Conservation (phyloP, 2,329 filamentous ascomycete genomes). For the Arthrobotrys megalospora region DNA sequence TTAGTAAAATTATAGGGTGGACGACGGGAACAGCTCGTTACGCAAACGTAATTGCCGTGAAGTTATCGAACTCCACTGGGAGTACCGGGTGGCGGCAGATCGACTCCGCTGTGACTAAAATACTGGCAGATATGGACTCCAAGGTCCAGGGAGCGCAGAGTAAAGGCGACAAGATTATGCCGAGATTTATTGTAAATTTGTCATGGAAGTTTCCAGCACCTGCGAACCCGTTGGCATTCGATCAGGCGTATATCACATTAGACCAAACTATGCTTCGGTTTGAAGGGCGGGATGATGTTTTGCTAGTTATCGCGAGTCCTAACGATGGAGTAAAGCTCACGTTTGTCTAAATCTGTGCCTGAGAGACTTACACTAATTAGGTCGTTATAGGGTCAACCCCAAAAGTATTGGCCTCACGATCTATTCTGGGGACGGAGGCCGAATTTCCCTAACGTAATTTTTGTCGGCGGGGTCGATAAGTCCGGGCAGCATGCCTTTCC, state of each 20-base stretch:
- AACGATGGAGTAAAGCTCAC: too few species aligned
- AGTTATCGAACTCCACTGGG: background rate
- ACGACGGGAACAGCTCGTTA: constrained; percentile 4
- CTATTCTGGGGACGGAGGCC: background rate
- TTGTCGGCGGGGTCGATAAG: constrained; percentile 3
- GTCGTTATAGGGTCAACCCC: background rate
- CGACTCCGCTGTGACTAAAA: background rate
- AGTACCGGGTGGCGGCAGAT: too few species aligned
- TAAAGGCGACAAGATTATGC: background rate
- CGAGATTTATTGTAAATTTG: background rate
- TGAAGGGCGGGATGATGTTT: too few species aligned
- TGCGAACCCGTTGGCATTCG: too few species aligned
- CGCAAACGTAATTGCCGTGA: constrained; percentile 7
- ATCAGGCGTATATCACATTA: too few species aligned
- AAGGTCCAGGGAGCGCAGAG: background rate
- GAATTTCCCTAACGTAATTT: background rate
- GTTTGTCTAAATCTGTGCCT: too few species aligned
- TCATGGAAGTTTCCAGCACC: background rate
- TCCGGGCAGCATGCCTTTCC: background rate
- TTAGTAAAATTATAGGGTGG: constrained; percentile 10
- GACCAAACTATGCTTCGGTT: too few species aligned
- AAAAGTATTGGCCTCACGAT: background rate
- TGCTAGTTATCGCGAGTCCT: too few species aligned
- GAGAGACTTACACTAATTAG: too few species aligned
- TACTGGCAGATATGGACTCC: background rate